Evolutionary conservation across 2,329 filamentous ascomycete genomes (phyloP).

Genomic region (Arthrobotrys megalospora): DNA sequence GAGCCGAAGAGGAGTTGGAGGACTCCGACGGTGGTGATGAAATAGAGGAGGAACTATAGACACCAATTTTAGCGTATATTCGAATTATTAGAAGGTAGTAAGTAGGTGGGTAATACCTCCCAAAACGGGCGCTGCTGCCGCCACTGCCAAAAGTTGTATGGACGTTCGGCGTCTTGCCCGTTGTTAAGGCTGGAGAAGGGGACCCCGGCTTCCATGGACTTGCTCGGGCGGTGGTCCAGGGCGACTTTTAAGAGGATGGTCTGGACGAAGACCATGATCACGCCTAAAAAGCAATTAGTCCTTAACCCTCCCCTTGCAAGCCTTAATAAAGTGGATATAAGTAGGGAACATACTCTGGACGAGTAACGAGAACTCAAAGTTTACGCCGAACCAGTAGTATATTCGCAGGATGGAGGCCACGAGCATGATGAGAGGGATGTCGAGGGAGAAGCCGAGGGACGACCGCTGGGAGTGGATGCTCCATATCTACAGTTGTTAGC

Average conservation of each 20-base stretch:
- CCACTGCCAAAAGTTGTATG: slow-evolving; percentile 63
- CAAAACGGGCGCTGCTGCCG: slow-evolving; percentile 71
- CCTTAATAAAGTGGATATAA: not conserved
- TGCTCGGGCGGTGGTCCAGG: slow-evolving; percentile 77
- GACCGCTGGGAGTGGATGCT: slow-evolving; percentile 76
- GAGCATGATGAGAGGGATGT: slow-evolving; percentile 79
- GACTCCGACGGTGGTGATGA: slow-evolving; percentile 74
- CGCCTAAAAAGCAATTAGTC: slow-evolving; percentile 40
- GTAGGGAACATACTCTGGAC: slow-evolving; percentile 71
- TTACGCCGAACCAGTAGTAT: slow-evolving; percentile 79
- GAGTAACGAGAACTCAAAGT: slow-evolving; percentile 76
- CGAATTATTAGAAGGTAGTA: not conserved
- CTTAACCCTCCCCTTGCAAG: not conserved
- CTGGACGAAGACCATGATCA: slow-evolving; percentile 78
- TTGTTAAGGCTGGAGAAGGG: slow-evolving; percentile 35
- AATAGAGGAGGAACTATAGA: slow-evolving; percentile 75
- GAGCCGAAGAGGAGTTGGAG: slow-evolving; percentile 79
- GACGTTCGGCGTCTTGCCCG: slow-evolving; percentile 42
- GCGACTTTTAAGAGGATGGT: slow-evolving; percentile 77
- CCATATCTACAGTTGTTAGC: slow-evolving; percentile 64
- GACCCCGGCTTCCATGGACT: slow-evolving; percentile 68
- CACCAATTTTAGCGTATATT: no score
- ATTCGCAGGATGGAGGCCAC: slow-evolving; percentile 78
- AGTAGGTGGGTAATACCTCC: slow-evolving; percentile 68
- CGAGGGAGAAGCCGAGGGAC: slow-evolving; percentile 78